These are phyloP conservation scores for Penicillium pancosmium DNA, from an alignment of 495 filamentous ascomycete species.

Conservation along the genomic window DNA sequence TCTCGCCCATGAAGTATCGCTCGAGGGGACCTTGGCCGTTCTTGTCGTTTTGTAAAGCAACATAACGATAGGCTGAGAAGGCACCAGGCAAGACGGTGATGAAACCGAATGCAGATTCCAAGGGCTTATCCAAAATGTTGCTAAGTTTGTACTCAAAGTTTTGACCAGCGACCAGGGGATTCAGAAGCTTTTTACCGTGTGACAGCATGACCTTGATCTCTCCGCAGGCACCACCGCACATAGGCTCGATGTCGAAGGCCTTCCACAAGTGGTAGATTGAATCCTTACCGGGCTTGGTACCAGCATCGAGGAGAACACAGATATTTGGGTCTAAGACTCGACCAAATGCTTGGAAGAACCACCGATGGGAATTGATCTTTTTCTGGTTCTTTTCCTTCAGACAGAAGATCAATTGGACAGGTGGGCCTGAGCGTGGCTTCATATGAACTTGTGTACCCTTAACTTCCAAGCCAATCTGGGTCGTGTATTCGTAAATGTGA, in stretches of 20 bases:
- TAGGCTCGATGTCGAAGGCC: conserved; percentile 95
- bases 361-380: conserved; percentile 99
- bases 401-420: conserved; percentile 97
- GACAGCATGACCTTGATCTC: conserved; percentile 99
- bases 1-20: conserved; percentile 97
- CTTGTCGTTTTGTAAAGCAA: conserved; percentile 96
- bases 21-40: conserved; percentile 89
- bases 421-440: conserved; percentile 71
- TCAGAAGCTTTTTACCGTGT: conserved; percentile 87
- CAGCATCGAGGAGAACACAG: conserved; percentile 94
- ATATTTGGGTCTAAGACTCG: conserved; percentile 92
- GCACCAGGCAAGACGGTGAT: conserved; percentile 96
- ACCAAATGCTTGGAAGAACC: conserved; percentile 99
- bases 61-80: conserved; percentile 94
- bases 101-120: conserved; percentile 97
- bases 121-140: conserved; percentile 97
- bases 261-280: conserved; percentile 99
- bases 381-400: conserved; percentile 99
- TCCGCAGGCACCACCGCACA: conserved; percentile 95
- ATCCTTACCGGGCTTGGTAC: conserved; percentile 88
- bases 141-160: conserved; percentile 99
- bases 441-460: conserved; percentile 87
- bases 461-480: conserved; percentile 83
- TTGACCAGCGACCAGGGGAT: conserved; percentile 93
- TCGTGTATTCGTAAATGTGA: conserved; percentile 99